Evolutionary conservation across 148 eudicot genomes (phyloP), one percentile per base, ranked within the genome.

Genomic region (Silene latifolia): DNA sequence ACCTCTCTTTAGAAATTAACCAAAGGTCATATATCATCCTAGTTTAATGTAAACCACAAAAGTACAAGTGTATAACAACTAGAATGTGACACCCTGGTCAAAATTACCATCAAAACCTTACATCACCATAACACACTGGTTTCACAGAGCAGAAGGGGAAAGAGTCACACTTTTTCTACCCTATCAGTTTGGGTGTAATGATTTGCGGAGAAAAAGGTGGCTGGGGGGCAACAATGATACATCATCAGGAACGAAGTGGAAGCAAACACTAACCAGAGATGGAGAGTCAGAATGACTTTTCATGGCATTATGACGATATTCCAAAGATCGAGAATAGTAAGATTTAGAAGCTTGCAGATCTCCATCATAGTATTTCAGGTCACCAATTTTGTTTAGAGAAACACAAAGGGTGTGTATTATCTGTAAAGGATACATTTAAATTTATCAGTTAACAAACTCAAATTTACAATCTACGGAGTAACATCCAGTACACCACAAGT

Each of bases 371-470:
- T 92, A 95, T 82, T 92, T 92, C 44, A 95, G 84, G 77, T 95
- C 98, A 82, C 98, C 98, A 66, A 95, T 88, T 83, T 95, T 95
- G 80, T 95, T 95, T 39, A 92, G 87, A 39, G 98, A 95, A 67
- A 95, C 97, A 59, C 97, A 95, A 27, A 95, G 93, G 7, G 98
- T 92, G 79, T 95, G 97, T 72, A 83, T 81, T 69, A 95, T 85
- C 98, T 95, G 98, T 82, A 87, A 73, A 77, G 67, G 15, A 61
- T 19, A 62, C 23, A 71, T 53, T 27, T 46, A 25, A 23, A 63
- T 54, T 20, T 8, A 62, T 76, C 64, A 73, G 80, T 54, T 35
- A 24, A 63, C 35, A 46, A 15, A 67, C 8, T 68, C 5, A 25
- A 47, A 70, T 64, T 72, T 47, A 51, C 11, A 76, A 63, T 57